These are phyloP conservation scores for Aegilops tauschii DNA, from an alignment of 176 grass and related monocot genomes.

Conservation along the genomic window DNA sequence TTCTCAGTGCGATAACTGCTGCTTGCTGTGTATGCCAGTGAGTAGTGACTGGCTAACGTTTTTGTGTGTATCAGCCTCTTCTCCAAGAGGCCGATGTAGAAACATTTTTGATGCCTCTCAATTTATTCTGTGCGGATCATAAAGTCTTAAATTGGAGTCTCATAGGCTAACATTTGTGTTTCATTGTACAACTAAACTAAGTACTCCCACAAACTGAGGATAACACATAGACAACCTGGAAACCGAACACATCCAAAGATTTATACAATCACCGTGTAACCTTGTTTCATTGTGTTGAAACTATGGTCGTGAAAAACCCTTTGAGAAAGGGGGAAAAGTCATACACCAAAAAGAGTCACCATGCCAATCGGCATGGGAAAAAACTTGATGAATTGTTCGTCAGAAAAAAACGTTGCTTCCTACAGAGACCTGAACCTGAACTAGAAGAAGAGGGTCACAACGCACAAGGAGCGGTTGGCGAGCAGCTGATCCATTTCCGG, in stretches of 20 bases:
- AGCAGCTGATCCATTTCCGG: slow-evolving; percentile 61
- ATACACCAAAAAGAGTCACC: not conserved
- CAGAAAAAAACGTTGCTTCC: not conserved
- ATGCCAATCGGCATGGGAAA: not conserved
- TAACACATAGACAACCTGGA: no score
- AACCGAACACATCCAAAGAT: no score
- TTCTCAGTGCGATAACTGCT: not conserved
- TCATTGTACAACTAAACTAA: no score
- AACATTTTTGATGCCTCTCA: not conserved
- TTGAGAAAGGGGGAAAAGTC: not conserved
- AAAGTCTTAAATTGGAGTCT: no score
- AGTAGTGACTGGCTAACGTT: no score
- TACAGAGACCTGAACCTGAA: not conserved
- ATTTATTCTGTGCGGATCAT: no score
- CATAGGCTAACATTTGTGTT: no score
- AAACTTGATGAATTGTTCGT: not conserved
- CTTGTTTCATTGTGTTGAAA: not conserved
- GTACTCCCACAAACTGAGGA: no score
- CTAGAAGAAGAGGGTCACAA: not conserved
- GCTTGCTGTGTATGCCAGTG: no score
- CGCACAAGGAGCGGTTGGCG: slow-evolving; percentile 28
- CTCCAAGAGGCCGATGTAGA: not conserved
- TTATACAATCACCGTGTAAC: no score
- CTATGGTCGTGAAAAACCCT: not conserved
- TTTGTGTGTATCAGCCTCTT: no score